phyloP scores from a whole-genome alignment of 148 eudicot species.

The Beta vulgaris region DNA sequence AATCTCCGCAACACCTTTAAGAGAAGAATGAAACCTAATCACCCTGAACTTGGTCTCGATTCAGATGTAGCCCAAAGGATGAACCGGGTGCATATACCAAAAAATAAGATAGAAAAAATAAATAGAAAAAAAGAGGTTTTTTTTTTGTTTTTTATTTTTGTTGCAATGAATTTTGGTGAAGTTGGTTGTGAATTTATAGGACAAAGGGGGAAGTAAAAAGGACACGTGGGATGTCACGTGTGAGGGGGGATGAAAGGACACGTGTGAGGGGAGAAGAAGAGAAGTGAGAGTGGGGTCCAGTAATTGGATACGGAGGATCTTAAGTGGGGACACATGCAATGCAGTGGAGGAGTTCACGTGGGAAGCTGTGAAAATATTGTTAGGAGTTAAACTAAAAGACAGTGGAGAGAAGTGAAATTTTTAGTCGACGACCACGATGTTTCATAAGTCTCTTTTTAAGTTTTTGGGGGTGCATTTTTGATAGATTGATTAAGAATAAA shows the following conservation, averaged over 20 bases:
- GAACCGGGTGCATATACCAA: too few relatives aligned
- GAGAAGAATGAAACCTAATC: too few relatives aligned
- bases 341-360: constrained; percentile 38
- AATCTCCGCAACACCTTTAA: too few relatives aligned
- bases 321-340: constrained; percentile 29
- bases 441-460: too few relatives aligned
- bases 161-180: too few relatives aligned
- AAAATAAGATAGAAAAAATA: background rate
- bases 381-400: background rate
- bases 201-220: background rate
- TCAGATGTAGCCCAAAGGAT: too few relatives aligned
- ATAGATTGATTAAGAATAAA: too few relatives aligned
- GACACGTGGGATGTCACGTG: constrained; percentile 37
- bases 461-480: too few relatives aligned
- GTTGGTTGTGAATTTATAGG: constrained; percentile 43
- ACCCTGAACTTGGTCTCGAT: too few relatives aligned
- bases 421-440: too few relatives aligned
- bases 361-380: constrained; percentile 3
- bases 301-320: constrained; percentile 54
- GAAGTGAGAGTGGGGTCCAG: constrained; percentile 16
- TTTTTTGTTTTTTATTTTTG: background rate
- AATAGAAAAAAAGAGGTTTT: background rate
- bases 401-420: too few relatives aligned
- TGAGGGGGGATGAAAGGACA: constrained; percentile 22
- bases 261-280: constrained; percentile 27